Evolutionary conservation across 257 asterid genomes (phyloP), one percentile per base, ranked within the genome.

Genomic region (Jacaranda mimosifolia): DNA sequence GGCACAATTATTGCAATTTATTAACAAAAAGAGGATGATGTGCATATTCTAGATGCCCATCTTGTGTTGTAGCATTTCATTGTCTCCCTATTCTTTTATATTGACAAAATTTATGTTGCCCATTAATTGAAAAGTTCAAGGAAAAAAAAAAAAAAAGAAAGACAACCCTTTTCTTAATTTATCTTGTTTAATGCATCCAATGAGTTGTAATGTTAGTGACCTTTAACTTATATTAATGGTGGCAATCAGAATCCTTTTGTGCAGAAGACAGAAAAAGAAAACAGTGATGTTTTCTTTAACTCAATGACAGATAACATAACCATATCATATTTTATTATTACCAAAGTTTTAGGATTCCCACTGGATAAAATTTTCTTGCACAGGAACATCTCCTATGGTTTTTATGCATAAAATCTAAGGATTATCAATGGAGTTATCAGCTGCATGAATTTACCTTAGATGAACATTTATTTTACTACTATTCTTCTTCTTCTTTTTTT

Each of bases 141-240:
- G 11, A 40, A 56, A 79, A 5, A 36, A 0, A 6, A 6, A 40
- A 8, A 19, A 4, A 5, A 58, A 65, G 42, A 76, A 76, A 13
- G 71, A 42, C n/a, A 60, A 5, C n/a, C 60, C 55, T 46, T 75
- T 40, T 10, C 62, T 72, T 77, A 73, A 57, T 45, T 73, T 68
- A 73, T 77, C 74, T 73, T 68, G 59, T 43, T 73, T 77, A 40
- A 52, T 58, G 68, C 62, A 53, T 51, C 79, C 79, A 70, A 64
- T 81, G 81, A 76, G 69, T 57, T 76, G 81, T 72, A 56, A 71
- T 75, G 40, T 76, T 48, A 49, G 56, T 75, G 84, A 38, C 8
- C 48, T 56, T 74, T 49, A 66, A 48, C 43, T 55, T 76, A 63
- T 59, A 72, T 51, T 53, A 63, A 39, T 80, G 40, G 81, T 83